Conservation (phyloP, 345 rosid genomes). For the Balakata baccata region DNA sequence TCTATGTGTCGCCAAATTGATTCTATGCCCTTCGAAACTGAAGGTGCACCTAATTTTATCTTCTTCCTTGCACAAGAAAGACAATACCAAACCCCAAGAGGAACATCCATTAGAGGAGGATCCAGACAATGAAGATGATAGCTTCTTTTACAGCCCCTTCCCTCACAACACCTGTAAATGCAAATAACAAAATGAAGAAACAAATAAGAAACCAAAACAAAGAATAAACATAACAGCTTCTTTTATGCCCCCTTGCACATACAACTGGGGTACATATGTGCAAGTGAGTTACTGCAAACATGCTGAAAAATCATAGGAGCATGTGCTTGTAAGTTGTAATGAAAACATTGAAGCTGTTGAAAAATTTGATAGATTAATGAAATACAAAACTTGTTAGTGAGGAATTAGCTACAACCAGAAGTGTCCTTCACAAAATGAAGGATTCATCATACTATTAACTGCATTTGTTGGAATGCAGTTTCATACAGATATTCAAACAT, state of each 20-base stretch:
- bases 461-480: background rate
- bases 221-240: background rate
- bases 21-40: slow-evolving; percentile 52
- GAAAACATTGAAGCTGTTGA: background rate
- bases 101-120: slow-evolving; percentile 37
- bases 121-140: slow-evolving; percentile 49
- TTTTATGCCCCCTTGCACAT: background rate
- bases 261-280: background rate
- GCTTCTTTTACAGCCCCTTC: slow-evolving; percentile 45
- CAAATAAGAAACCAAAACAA: too few relatives aligned
- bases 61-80: slow-evolving; percentile 41
- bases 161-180: slow-evolving; percentile 48
- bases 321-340: background rate
- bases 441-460: background rate
- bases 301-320: background rate
- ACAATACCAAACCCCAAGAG: slow-evolving; percentile 55
- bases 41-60: slow-evolving; percentile 37
- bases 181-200: background rate
- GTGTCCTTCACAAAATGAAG: background rate
- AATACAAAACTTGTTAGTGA: background rate
- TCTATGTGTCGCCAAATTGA: slow-evolving; percentile 48
- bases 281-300: background rate
- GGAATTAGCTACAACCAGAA: background rate
- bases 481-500: background rate
- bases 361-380: background rate